Base-by-base conservation (phyloP, 805 yeast genomes). In the Sugiyamaella marilandica region DNA sequence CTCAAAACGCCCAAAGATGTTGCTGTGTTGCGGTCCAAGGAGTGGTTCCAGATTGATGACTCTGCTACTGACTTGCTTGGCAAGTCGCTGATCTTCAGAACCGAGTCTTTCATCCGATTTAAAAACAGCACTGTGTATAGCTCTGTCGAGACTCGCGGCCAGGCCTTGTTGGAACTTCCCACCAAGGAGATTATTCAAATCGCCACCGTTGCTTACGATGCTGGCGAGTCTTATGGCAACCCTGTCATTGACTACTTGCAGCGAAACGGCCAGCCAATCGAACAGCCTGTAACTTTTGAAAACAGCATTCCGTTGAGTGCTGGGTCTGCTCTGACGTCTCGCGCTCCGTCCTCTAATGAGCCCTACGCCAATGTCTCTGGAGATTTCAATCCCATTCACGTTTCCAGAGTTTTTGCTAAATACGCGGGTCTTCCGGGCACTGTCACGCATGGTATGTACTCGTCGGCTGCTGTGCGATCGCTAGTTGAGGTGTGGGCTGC, bases 401-500 rank as follows among this genome's bases (percentile, higher is more conserved):
- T 95, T 56, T 87, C 96, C 34, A 85, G 96, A 68, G 94, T 89
- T 49, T 94, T 94, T 73, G 91, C 99, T 52, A 79, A 83, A 57
- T 94, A 94, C 69, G 98, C 96, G 44, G 83, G 83, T 65, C 78
- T 94, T 66, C 97, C 97, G 55, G 99, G 99, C 61, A 94, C 98
- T 36, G 94, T 94, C 65, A 94, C 99, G 35, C 99, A 95, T 67
- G 99, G 99, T 70, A 95, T 94, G 99, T 95, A 82, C 79, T 87
- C 97, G 18, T 87, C 96, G 67, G 99, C 97, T 57, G 80, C 95
- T 58, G 92, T 91, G 62, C 85, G 99, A 77, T 82, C 95, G 33
- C 80, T 90, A 68, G 97, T 94, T 62, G 99, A 94, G 76, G 87
- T 88, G 71, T 91, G 96, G 89, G 99, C 99, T 59, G 99, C 99